Evolutionary conservation across 2,329 filamentous ascomycete genomes (phyloP).

Genomic region (Penicillium sp.): DNA sequence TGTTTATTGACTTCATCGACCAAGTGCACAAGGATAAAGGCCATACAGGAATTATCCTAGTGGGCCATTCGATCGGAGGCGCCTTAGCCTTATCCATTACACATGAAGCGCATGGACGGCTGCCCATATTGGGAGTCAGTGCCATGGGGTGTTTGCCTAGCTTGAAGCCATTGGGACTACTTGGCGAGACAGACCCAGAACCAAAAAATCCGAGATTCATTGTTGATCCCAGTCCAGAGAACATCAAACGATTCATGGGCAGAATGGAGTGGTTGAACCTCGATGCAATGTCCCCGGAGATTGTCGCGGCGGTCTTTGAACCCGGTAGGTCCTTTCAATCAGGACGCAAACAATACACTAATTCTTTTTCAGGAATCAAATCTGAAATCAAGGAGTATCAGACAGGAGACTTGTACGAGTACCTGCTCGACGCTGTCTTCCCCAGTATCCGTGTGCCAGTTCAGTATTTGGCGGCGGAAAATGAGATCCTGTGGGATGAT

Average conservation of each 20-base stretch:
- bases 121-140: constrained; percentile 17
- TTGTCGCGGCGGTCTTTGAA: constrained; percentile 9
- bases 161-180: neutral
- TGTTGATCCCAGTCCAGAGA: neutral
- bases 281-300: constrained; percentile 4
- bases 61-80: constrained; percentile 24
- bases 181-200: constrained; percentile 5
- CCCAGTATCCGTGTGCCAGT: constrained; percentile 12
- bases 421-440: constrained; percentile 14
- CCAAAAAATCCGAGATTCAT: constrained; percentile 5
- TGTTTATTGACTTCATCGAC: constrained; percentile 25
- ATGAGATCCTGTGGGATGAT: constrained; percentile 13
- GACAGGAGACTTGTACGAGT: constrained; percentile 7
- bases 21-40: constrained; percentile 8
- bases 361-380: constrained; percentile 7
- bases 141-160: constrained; percentile 12
- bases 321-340: neutral
- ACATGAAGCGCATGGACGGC: constrained; percentile 19
- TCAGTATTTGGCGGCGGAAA: constrained; percentile 17
- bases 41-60: constrained; percentile 21
- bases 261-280: constrained; percentile 13
- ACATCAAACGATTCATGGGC: constrained; percentile 12
- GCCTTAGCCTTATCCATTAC: constrained; percentile 26
- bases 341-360: neutral
- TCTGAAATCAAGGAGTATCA: constrained; percentile 12